Evolutionary conservation across 1,139 yeast genomes (phyloP), one percentile per base, ranked within the genome.

Genomic region (Kurtzmaniella quercitrusa): DNA sequence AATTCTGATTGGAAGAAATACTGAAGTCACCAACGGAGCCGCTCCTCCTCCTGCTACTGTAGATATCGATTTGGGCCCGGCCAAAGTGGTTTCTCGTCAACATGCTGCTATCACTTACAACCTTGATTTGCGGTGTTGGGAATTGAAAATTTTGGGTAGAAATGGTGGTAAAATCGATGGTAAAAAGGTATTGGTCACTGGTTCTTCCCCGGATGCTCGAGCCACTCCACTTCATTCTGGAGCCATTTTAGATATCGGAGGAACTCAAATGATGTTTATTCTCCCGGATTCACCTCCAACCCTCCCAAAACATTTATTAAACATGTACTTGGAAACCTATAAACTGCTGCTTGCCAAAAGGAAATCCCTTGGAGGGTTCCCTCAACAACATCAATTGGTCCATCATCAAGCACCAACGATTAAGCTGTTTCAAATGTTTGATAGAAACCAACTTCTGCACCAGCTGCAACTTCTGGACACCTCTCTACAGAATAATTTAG

Each of bases 181-280:
- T 48, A 73, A 64, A 50, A 82, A 82, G 65, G 77, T 75, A 15
- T 69, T 68, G 52, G 76, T 68, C 48, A 84, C 80, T 44, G 38
- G 38, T 7, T 36, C 38, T 19, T 10, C 27, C 2, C 18, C 36
- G 5, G 58, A 65, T 12, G 58, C 72, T 8, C 61, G 68, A 6
- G 70, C 81, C 6, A 75, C 83, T 16, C 75, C 81, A 11, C 73
- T 93, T 48, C 77, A 79, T 43, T 85, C 94, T 2, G 98, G 98
- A 10, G 89, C 94, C 41, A 81, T 93, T 16, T 68, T 93, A 48
- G 98, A 93, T 59, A 82, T 93, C 41, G 98, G 98, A 9, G 98
- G 97, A 2, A 91, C 96, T 12, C 98, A 93, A 65, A 93, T 93
- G 98, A 93, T 93, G 95, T 93, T 93, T 61, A 93, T 93, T 33